These are phyloP conservation scores for Diaporthe caulivora DNA, from an alignment of 2,329 filamentous ascomycete genomes.

Conservation along the genomic window DNA sequence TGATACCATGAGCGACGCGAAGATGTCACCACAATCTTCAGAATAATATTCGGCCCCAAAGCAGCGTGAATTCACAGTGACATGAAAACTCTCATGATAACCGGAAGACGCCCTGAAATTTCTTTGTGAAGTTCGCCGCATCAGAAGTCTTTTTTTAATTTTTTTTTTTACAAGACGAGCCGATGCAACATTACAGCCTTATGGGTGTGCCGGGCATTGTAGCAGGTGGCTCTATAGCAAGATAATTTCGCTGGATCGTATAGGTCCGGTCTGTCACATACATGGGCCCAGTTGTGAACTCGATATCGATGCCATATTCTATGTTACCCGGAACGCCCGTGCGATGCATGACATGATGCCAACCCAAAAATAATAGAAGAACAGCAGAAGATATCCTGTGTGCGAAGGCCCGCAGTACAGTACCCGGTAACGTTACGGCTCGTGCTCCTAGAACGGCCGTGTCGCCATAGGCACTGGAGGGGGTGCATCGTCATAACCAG, in stretches of 20 bases:
- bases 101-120: background rate
- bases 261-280: background rate
- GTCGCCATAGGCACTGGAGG: slow-evolving; percentile 67
- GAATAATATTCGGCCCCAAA: background rate
- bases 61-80: background rate
- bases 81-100: background rate
- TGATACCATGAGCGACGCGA: slow-evolving; percentile 38
- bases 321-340: slow-evolving; percentile 30
- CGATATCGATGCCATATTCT: background rate
- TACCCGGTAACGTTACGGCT: background rate
- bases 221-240: background rate
- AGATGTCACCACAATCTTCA: slow-evolving; percentile 25
- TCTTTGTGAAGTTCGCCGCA: no score
- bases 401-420: background rate
- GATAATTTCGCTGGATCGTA: background rate
- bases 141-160: no score
- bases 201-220: background rate
- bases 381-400: background rate
- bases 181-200: background rate
- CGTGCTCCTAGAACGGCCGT: slow-evolving; percentile 59
- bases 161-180: background rate
- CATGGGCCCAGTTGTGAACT: background rate
- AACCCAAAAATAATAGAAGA: background rate
- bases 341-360: slow-evolving; percentile 26
- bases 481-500: slow-evolving; percentile 51